phyloP scores from a whole-genome alignment of 805 yeast species.

The Starmera quercuum region DNA sequence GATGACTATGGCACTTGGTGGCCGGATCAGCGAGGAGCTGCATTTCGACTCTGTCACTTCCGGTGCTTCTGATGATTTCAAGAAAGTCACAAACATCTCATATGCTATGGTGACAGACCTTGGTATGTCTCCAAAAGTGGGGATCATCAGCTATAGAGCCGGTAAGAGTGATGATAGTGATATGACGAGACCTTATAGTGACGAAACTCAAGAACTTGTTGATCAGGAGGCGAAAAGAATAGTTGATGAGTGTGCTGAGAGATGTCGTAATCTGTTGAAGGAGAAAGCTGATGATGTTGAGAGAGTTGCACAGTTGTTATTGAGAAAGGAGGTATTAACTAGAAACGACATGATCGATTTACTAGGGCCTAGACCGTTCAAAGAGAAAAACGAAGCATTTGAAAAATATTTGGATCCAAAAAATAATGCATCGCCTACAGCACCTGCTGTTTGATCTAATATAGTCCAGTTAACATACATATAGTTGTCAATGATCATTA shows the following conservation, averaged over 20 bases:
- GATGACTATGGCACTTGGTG: conserved; percentile 96
- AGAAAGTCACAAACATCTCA: conserved; percentile 92
- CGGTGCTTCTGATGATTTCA: conserved; percentile 95
- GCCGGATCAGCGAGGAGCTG: conserved; percentile 92
- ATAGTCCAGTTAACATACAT: not conserved
- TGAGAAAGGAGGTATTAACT: conserved; percentile 82
- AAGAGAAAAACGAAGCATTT: conserved; percentile 85
- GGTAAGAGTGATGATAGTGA: conserved; percentile 41
- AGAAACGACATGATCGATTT: conserved; percentile 89
- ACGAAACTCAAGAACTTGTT: conserved; percentile 71
- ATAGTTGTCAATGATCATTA: not conserved
- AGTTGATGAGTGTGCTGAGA: conserved; percentile 64
- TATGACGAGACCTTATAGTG: conserved; percentile 82
- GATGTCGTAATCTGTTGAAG: conserved; percentile 59
- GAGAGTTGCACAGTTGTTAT: conserved; percentile 78
- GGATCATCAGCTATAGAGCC: conserved; percentile 53
- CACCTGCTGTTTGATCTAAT: not conserved
- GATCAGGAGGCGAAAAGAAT: conserved; percentile 80
- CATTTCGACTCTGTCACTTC: conserved; percentile 89
- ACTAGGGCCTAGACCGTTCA: conserved; percentile 87
- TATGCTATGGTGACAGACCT: conserved; percentile 84
- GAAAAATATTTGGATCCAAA: conserved; percentile 51
- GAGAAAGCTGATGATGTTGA: conserved; percentile 74
- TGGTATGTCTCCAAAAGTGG: conserved; percentile 87
- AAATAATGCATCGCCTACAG: not conserved